phyloP scores from a whole-genome alignment of 148 eudicot species.

The Camellia japonica region DNA sequence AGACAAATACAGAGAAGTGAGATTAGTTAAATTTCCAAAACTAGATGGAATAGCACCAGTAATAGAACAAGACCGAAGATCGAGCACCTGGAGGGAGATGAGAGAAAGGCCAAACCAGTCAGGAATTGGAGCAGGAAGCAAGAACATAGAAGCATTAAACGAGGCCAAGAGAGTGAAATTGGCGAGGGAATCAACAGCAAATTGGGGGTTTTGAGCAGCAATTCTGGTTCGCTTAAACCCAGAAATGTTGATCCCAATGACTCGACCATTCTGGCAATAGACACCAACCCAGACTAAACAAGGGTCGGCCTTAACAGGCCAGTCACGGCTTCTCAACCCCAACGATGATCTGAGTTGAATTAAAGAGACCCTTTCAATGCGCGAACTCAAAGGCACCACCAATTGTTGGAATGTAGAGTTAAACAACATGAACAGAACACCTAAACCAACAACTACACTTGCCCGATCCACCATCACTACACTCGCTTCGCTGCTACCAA shows the following conservation, averaged over 20 bases:
- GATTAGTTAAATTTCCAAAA: slow-evolving; percentile 56
- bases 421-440: slow-evolving; percentile 36
- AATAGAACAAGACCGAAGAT: slow-evolving; percentile 58
- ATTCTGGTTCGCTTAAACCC: slow-evolving; percentile 78
- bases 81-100: slow-evolving; percentile 49
- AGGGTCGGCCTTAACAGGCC: slow-evolving; percentile 84
- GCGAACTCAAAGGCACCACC: slow-evolving; percentile 20
- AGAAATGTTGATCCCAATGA: slow-evolving; percentile 67
- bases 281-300: slow-evolving; percentile 68
- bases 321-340: slow-evolving; percentile 67
- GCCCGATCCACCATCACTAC: slow-evolving; percentile 7
- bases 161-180: slow-evolving; percentile 58
- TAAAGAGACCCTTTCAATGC: slow-evolving; percentile 43
- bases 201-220: slow-evolving; percentile 66
- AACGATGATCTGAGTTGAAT: slow-evolving; percentile 76
- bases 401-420: slow-evolving; percentile 38
- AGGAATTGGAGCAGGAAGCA: slow-evolving; percentile 69
- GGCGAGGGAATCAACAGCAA: slow-evolving; percentile 65
- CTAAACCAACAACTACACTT: not conserved
- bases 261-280: slow-evolving; percentile 56
- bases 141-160: slow-evolving; percentile 72
- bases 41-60: slow-evolving; percentile 56
- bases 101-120: slow-evolving; percentile 61
- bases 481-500: not conserved
- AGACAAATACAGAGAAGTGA: slow-evolving; percentile 48